Conservation (phyloP, 352 stramenopile genomes). For the Lagenidium giganteum region DNA sequence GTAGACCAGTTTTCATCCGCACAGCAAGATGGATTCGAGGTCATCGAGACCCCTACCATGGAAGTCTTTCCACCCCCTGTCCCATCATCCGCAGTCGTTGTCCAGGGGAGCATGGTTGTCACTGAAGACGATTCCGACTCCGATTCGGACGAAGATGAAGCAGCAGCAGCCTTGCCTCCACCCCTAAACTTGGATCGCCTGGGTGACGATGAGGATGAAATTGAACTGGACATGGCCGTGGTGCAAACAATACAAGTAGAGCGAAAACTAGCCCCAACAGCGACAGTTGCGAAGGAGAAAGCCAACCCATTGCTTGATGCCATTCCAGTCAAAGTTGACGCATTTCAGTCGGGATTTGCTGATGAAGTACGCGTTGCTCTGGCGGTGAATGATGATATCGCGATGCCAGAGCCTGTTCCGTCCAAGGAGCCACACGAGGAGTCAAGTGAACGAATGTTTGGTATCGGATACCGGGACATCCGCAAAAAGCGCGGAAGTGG, state of each 20-base stretch:
- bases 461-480: slow-evolving; percentile 41
- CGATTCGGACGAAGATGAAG: slow-evolving; percentile 6
- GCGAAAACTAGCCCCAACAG: not conserved
- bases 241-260: slow-evolving; percentile 8
- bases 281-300: no score
- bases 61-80: no score
- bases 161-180: not conserved
- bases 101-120: no score
- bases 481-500: slow-evolving; percentile 16
- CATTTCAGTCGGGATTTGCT: no score
- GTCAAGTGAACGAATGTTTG: slow-evolving; percentile 20
- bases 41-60: no score
- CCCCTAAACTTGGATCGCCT: not conserved
- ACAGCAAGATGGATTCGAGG: no score
- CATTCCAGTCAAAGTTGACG: slow-evolving; percentile 1
- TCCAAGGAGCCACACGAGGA: no score
- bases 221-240: slow-evolving; percentile 15
- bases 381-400: slow-evolving; percentile 4
- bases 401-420: no score
- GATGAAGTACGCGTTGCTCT: slow-evolving; percentile 30
- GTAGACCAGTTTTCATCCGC: no score
- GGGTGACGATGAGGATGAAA: slow-evolving; percentile 14
- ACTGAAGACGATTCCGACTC: slow-evolving; percentile 9
- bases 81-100: no score
- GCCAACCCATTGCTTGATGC: not conserved